Conservation (phyloP, 495 filamentous ascomycete species). For the Barbatosphaeria neglecta region DNA sequence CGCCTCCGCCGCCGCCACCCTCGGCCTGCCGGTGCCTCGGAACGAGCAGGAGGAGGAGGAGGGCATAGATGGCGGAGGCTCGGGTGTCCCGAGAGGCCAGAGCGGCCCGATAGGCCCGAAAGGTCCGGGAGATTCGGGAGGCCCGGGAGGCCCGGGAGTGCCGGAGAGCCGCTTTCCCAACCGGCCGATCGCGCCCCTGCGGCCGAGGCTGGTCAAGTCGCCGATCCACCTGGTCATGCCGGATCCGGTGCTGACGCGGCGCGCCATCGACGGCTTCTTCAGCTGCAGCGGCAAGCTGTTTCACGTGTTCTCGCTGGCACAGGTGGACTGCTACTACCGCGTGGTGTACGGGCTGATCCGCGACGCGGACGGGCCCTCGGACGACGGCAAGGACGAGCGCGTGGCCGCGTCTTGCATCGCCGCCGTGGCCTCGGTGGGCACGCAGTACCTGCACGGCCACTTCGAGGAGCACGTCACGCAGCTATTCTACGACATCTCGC, state of each 20-base stretch:
- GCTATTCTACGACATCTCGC: constrained; percentile 11
- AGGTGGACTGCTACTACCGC: constrained; percentile 6
- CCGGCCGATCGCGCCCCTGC: too few species aligned
- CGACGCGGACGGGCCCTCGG: background rate
- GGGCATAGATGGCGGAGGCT: too few species aligned
- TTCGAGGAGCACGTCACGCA: constrained; percentile 7
- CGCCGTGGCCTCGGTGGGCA: constrained; percentile 13
- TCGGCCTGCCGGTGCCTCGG: too few species aligned
- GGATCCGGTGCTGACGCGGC: constrained; percentile 6
- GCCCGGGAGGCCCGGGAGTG: background rate
- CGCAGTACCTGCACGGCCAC: constrained; percentile 12
- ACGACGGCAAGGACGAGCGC: constrained; percentile 1
- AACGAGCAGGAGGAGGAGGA: too few species aligned
- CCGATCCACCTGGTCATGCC: constrained; percentile 9
- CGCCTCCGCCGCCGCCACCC: too few species aligned
- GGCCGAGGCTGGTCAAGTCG: background rate
- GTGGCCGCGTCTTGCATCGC: constrained; percentile 12
- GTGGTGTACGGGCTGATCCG: constrained; percentile 11
- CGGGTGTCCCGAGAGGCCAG: too few species aligned
- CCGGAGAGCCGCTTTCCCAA: background rate
- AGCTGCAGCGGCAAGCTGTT: constrained; percentile 17
- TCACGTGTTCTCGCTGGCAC: constrained; percentile 14
- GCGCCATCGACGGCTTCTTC: constrained; percentile 19
- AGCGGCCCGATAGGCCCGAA: too few species aligned
- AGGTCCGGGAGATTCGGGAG: too few species aligned